These are phyloP conservation scores for Dactylellina sp. DNA, from an alignment of 2,329 filamentous ascomycete species.

Conservation along the genomic window DNA sequence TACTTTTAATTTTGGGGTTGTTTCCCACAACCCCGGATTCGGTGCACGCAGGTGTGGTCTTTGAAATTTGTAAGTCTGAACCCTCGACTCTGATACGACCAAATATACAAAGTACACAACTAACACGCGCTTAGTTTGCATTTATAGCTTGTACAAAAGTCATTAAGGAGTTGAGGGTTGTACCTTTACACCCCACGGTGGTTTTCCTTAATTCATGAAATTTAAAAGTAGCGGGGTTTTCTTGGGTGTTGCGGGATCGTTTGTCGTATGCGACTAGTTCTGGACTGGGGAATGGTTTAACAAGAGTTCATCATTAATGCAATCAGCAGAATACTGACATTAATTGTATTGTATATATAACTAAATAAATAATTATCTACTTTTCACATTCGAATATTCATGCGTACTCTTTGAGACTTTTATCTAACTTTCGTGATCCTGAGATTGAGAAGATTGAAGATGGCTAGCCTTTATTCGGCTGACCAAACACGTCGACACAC, in stretches of 20 bases:
- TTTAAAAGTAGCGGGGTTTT: background rate
- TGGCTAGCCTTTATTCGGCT: no score
- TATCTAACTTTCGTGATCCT: no score
- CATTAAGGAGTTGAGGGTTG: background rate
- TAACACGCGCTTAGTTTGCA: no score
- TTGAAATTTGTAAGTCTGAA: background rate
- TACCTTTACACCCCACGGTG: background rate
- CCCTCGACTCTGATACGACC: no score
- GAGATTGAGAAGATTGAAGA: no score
- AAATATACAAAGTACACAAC: no score
- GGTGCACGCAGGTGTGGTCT: background rate
- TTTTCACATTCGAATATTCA: background rate
- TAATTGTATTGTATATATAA: conserved; percentile 41
- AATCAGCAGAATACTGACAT: conserved; percentile 56
- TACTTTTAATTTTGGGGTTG: no score
- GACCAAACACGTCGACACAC: no score
- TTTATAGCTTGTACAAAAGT: background rate
- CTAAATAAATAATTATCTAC: background rate
- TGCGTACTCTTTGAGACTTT: no score
- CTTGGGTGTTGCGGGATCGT: no score
- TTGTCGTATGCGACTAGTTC: no score
- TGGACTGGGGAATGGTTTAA: no score
- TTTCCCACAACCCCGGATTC: background rate
- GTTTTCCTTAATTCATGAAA: background rate
- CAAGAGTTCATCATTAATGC: conserved; percentile 29